A percentile compares a stretch with the other conserved stretches of the same genome.
Conservation (phyloP, 441 rosid genomes). For the Mallotus repandus region DNA sequence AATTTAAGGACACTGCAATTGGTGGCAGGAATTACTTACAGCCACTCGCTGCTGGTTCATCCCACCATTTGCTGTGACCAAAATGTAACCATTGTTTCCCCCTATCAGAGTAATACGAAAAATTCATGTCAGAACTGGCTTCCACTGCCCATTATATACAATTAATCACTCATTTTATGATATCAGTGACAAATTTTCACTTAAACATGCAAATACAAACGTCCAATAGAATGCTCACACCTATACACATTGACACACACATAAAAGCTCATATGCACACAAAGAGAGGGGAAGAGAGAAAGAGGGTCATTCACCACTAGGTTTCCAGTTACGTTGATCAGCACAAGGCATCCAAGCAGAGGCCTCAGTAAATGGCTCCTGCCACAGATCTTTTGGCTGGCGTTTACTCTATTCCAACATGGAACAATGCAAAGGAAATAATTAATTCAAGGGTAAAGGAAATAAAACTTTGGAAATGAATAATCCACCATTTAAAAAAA, state of each 20-base stretch:
- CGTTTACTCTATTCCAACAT: constrained; percentile 63
- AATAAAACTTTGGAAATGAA: constrained; percentile 11
- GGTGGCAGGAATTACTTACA: constrained; percentile 49
- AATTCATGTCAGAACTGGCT: constrained; percentile 15
- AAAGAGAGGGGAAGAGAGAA: constrained; percentile 12
- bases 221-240: background rate
- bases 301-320: constrained; percentile 48
- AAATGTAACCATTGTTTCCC: constrained; percentile 82
- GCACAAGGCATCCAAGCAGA: constrained; percentile 95
- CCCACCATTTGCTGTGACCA: constrained; percentile 97
- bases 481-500: background rate
- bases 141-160: background rate
- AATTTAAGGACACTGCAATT: constrained; percentile 13
- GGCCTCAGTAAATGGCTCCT: constrained; percentile 68
- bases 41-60: constrained; percentile 98
- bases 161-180: constrained; percentile 3
- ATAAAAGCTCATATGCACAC: background rate
- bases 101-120: constrained; percentile 32
- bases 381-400: constrained; percentile 96
- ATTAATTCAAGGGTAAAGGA: constrained; percentile 5
- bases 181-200: constrained; percentile 5
- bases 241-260: background rate
- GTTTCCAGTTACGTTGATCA: constrained; percentile 71
- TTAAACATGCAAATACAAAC: background rate
- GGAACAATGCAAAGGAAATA: constrained; percentile 14